Evolutionary conservation across 139 green algal genomes (phyloP).

Genomic region (Chlamydomonas sp.): DNA sequence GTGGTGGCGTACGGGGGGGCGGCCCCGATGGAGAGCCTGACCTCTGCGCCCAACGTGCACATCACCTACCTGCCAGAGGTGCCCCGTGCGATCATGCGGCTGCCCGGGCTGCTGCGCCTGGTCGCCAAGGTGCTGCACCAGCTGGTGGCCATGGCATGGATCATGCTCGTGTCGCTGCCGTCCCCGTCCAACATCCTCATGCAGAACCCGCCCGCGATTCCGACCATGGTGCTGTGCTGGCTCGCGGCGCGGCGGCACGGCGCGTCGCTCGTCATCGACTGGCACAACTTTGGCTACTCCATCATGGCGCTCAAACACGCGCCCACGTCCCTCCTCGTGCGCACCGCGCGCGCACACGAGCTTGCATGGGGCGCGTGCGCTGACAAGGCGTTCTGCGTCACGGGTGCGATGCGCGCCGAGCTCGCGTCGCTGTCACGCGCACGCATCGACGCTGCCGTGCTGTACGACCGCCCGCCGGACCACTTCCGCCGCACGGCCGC

Average conservation of each 20-base stretch:
- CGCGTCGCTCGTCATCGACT: conserved; percentile 79
- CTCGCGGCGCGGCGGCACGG: conserved; percentile 51
- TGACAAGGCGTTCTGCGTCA: conserved; percentile 78
- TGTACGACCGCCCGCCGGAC: conserved; percentile 78
- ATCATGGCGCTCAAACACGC: conserved; percentile 69
- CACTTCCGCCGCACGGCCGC: conserved; percentile 54
- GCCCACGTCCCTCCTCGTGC: conserved; percentile 34
- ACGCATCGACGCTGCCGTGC: conserved; percentile 64
- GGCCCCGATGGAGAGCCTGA: conserved; percentile 38
- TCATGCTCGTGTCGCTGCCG: conserved; percentile 49
- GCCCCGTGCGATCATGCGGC: not conserved
- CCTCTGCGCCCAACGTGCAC: conserved; percentile 21
- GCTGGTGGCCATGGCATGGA: conserved; percentile 48
- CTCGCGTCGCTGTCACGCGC: conserved; percentile 54
- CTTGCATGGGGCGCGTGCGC: conserved; percentile 38
- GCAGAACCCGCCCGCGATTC: conserved; percentile 87
- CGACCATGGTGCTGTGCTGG: conserved; percentile 68
- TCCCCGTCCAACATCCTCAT: conserved; percentile 52
- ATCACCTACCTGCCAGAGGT: conserved; percentile 30
- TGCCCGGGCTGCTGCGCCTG: conserved; percentile 52
- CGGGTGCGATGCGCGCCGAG: conserved; percentile 71
- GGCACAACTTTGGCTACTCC: conserved; percentile 93
- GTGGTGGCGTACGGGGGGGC: conserved; percentile 57
- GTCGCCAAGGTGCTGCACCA: conserved; percentile 62
- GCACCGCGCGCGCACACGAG: conserved; percentile 55